Evolutionary conservation across 2,329 filamentous ascomycete genomes (phyloP), one percentile per base, ranked within the genome.

Genomic region (Hymenotorrendiella dingleyae): DNA sequence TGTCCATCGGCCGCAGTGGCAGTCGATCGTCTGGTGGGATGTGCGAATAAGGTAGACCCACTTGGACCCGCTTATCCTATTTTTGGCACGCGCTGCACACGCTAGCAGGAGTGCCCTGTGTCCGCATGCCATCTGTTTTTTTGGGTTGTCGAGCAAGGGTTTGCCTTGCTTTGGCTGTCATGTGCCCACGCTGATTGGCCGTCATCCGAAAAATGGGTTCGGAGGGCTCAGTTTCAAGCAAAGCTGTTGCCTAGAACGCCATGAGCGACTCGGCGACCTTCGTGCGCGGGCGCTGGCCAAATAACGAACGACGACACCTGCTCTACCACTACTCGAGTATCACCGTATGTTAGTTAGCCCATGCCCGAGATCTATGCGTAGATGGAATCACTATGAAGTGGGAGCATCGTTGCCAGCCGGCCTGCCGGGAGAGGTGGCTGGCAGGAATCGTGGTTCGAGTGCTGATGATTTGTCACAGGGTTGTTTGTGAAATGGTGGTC

Each of bases 201-300:
- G 19, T 14, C 4, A 11, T 9, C 16, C n/a, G 32, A 10, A 17
- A n/a, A 10, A 17, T 34, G 19, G 14, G 4, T 34, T 34, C 10
- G n/a, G n/a, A n/a, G n/a, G n/a, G 32, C n/a, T 38, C 19, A 16
- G 21, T 38, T 14, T 24, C n/a, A 38, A 29, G 20, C 20, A 36
- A 36, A 20, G 29, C 36, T 38, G 36, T 26, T 38, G 36, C 36
- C 36, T 38, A 38, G 23, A 38, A 38, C 36, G 36, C 36, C 36
- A 36, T 38, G 36, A 29, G 19, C 32, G 19, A 21, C 19, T 30
- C 28, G 14, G 14, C 28, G 19, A n/a, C n/a, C n/a, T n/a, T n/a
- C n/a, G n/a, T n/a, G n/a, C n/a, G n/a, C n/a, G n/a, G n/a, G n/a
- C n/a, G n/a, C 28, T 30, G 17, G 6, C 17, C 22, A 10, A 11